Conservation (phyloP, 441 rosid genomes). For the Manihot esculenta region DNA sequence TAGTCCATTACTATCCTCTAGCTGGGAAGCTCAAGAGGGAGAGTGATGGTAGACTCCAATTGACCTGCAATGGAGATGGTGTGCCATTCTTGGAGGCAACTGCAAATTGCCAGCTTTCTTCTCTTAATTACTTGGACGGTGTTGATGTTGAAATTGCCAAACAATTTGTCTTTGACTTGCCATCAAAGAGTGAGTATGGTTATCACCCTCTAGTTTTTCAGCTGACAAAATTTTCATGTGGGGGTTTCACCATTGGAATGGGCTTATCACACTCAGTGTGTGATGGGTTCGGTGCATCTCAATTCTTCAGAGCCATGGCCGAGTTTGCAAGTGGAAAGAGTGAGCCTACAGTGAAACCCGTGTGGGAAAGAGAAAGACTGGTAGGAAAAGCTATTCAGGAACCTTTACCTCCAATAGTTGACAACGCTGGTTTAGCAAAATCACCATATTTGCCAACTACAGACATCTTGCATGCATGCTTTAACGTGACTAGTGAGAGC, state of each 20-base stretch:
- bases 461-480: constrained; percentile 39
- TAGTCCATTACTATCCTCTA: constrained; percentile 40
- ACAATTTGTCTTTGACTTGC: constrained; percentile 37
- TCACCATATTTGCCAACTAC: constrained; percentile 45
- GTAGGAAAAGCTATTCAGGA: constrained; percentile 6
- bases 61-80: constrained; percentile 35
- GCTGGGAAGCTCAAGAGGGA: constrained; percentile 44
- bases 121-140: constrained; percentile 43
- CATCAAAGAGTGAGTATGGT: constrained; percentile 27
- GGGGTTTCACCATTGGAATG: constrained; percentile 57
- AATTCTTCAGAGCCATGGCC: constrained; percentile 45
- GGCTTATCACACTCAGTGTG: constrained; percentile 53
- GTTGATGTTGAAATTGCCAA: constrained; percentile 30
- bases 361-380: constrained; percentile 54
- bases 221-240: constrained; percentile 51
- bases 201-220: constrained; percentile 46
- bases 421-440: constrained; percentile 30
- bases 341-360: constrained; percentile 45
- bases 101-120: constrained; percentile 23
- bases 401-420: constrained; percentile 10
- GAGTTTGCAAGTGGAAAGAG: constrained; percentile 47
- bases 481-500: constrained; percentile 35
- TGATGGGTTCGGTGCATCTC: constrained; percentile 65
- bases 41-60: constrained; percentile 30
- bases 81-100: constrained; percentile 42